Percentiles rank a stretch among this genome's conserved stretches.
These are phyloP conservation scores for Atkinsonella texensis DNA, from an alignment of 2,329 filamentous ascomycete species.

Conservation along the genomic window DNA sequence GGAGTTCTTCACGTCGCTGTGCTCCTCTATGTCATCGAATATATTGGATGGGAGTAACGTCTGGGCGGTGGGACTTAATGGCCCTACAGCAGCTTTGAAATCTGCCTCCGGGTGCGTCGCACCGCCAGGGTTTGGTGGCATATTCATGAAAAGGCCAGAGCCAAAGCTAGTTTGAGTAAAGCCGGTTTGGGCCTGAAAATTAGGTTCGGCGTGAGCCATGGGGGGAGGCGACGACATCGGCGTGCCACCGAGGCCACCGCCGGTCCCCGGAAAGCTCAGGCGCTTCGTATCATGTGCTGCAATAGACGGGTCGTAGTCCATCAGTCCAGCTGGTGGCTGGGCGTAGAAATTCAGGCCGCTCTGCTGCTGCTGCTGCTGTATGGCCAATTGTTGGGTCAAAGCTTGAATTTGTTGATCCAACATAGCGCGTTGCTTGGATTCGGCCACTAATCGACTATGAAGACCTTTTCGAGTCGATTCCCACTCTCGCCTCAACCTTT, in stretches of 20 bases:
- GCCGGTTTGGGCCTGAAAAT: conserved; percentile 39
- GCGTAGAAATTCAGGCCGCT: conserved; percentile 31
- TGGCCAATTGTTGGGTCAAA: conserved; percentile 34
- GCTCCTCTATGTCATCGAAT: conserved; percentile 48
- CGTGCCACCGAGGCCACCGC: conserved; percentile 2
- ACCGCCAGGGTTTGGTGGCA: conserved; percentile 25
- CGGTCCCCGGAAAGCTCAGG: conserved; percentile 20
- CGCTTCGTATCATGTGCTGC: conserved; percentile 31
- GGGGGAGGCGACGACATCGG: conserved; percentile 4
- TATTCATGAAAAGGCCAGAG: conserved; percentile 40
- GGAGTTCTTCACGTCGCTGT: conserved; percentile 30
- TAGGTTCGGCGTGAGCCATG: conserved; percentile 20
- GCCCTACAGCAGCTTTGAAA: conserved; percentile 49
- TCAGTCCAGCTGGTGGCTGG: conserved; percentile 30
- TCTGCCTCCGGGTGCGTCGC: conserved; percentile 48
- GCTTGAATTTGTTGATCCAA: conserved; percentile 34
- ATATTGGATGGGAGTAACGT: conserved; percentile 59
- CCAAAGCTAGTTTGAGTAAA: conserved; percentile 41
- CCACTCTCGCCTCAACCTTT: conserved; percentile 43
- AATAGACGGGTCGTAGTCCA: conserved; percentile 34
- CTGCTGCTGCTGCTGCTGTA: conserved; percentile 28
- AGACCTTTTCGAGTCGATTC: conserved; percentile 40
- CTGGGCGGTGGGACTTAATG: conserved; percentile 66
- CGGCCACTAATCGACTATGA: conserved; percentile 34
- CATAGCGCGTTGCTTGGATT: conserved; percentile 33